Evolutionary conservation across 352 stramenopile genomes (phyloP).

Genomic region (Phytophthora melonis): DNA sequence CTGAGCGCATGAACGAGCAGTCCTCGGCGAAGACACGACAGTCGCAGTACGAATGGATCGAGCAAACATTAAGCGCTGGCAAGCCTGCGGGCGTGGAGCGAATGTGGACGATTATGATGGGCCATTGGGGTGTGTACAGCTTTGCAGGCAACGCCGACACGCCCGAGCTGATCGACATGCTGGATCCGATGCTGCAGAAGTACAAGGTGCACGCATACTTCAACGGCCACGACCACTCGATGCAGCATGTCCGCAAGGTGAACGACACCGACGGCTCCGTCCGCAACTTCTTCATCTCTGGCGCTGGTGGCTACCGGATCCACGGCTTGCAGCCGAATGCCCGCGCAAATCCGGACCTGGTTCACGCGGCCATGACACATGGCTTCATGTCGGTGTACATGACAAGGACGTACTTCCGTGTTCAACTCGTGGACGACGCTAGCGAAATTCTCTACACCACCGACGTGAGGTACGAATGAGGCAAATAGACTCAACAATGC

Average conservation of each 20-base stretch:
- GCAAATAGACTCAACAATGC: conserved; percentile 15
- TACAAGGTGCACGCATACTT: conserved; percentile 90
- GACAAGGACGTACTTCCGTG: conserved; percentile 70
- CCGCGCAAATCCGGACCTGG: conserved; percentile 70
- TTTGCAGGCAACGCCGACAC: conserved; percentile 87
- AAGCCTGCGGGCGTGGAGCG: conserved; percentile 74
- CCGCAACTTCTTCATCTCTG: conserved; percentile 84
- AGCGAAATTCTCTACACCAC: conserved; percentile 86
- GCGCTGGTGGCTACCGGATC: conserved; percentile 78
- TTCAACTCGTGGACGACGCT: conserved; percentile 76
- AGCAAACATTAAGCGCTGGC: conserved; percentile 59
- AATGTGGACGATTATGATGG: conserved; percentile 90
- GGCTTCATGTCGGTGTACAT: conserved; percentile 87
- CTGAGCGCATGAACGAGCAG: conserved; percentile 79
- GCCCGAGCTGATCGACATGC: conserved; percentile 71
- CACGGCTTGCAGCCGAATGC: conserved; percentile 76
- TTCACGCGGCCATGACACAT: conserved; percentile 86
- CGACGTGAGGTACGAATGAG: conserved; percentile 62
- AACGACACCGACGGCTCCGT: conserved; percentile 43
- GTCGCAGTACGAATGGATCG: conserved; percentile 84
- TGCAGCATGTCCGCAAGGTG: conserved; percentile 80
- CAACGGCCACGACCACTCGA: conserved; percentile 86
- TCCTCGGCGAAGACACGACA: conserved; percentile 64
- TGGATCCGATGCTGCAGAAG: conserved; percentile 82
- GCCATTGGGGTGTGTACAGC: conserved; percentile 88